These are phyloP conservation scores for Gaeumannomyces tritici DNA, from an alignment of 2,329 filamentous ascomycete species.

Conservation along the genomic window DNA sequence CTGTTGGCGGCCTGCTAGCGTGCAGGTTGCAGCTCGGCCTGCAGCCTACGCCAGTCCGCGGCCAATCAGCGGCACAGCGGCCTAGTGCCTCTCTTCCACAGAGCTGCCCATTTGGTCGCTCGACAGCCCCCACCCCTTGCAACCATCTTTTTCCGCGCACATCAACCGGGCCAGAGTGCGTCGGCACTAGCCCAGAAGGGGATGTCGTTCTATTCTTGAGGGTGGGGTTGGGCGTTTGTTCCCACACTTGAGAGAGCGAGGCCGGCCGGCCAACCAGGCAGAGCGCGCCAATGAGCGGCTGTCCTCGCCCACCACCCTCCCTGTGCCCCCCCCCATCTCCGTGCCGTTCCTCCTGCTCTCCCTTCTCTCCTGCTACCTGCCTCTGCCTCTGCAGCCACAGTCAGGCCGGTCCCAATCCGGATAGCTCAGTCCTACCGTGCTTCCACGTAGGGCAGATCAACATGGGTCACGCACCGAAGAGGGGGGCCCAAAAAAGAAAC, in stretches of 20 bases:
- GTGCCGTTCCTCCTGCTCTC: background rate
- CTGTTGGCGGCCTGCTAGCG: background rate
- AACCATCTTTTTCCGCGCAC: slow-evolving; percentile 2
- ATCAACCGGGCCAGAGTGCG: background rate
- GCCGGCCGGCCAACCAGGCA: background rate
- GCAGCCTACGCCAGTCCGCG: background rate
- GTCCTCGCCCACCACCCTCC: background rate
- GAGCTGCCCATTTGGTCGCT: slow-evolving; percentile 3
- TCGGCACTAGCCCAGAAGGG: background rate
- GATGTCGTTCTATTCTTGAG: slow-evolving; percentile 3
- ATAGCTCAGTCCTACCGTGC: slow-evolving; percentile 2
- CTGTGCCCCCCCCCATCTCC: slow-evolving; percentile 1
- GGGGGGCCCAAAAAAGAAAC: slow-evolving; percentile 1
- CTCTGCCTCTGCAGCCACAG: background rate
- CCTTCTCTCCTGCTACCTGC: background rate
- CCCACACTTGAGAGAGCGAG: background rate
- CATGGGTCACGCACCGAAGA: background rate
- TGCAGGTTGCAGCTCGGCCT: background rate
- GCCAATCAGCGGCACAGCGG: background rate
- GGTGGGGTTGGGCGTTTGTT: slow-evolving; percentile 2
- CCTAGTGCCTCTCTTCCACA: background rate
- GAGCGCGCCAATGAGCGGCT: background rate
- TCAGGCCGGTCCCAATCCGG: background rate
- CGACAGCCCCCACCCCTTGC: slow-evolving; percentile 1
- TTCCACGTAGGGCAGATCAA: slow-evolving; percentile 4